phyloP scores from a whole-genome alignment of 495 filamentous ascomycete species.

The Aspergillus haitiensis region DNA sequence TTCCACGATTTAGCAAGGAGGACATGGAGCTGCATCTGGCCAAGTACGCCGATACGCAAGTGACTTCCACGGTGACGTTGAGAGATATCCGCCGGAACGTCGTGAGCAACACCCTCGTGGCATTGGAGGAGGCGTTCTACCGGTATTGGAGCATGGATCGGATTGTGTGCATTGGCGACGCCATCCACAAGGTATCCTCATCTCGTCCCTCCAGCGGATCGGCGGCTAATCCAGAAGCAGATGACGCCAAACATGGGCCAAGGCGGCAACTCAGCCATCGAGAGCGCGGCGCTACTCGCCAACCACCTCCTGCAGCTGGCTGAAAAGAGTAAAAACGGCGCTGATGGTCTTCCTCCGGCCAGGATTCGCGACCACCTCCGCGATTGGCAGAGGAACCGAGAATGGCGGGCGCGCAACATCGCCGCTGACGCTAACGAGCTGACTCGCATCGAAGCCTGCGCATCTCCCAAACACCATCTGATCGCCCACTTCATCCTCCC shows the following conservation, averaged over 20 bases:
- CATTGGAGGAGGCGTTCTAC: slow-evolving; percentile 25
- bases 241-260: slow-evolving; percentile 28
- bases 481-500: slow-evolving; percentile 7
- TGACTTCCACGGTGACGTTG: background rate
- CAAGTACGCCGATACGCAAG: background rate
- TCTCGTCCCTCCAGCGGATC: background rate
- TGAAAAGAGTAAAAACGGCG: background rate
- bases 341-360: background rate
- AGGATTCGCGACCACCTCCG: background rate
- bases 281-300: slow-evolving; percentile 43
- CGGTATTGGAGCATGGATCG: slow-evolving; percentile 20
- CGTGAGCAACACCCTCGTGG: background rate
- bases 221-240: slow-evolving; percentile 5
- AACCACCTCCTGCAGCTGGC: slow-evolving; percentile 31
- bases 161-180: slow-evolving; percentile 29
- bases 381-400: slow-evolving; percentile 9
- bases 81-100: slow-evolving; percentile 4
- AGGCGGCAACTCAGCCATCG: slow-evolving; percentile 30
- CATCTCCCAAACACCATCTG: slow-evolving; percentile 4
- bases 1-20: slow-evolving; percentile 12
- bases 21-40: slow-evolving; percentile 3
- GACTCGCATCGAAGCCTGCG: slow-evolving; percentile 12
- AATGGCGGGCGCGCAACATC: slow-evolving; percentile 2
- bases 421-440: background rate
- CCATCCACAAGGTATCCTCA: slow-evolving; percentile 26